A percentile compares a stretch with the other conserved stretches of the same genome.
Conservation (phyloP, 2,329 filamentous ascomycete genomes). For the Calonectria henricotiae region DNA sequence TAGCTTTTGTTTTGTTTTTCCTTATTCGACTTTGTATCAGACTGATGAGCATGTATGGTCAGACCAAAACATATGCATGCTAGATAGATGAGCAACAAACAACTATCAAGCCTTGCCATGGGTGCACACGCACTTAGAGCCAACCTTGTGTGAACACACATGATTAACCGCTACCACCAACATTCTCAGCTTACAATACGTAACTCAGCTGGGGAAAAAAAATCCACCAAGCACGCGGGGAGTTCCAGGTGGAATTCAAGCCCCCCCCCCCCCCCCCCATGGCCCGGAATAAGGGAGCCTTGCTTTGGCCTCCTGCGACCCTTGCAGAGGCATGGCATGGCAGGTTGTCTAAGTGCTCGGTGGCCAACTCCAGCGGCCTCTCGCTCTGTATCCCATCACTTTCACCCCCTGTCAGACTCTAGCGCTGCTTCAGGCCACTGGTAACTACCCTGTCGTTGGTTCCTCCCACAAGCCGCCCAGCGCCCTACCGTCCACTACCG, state of each 20-base stretch:
- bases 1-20: conserved; percentile 6
- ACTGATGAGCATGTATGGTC: neutral
- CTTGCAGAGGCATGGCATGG: neutral
- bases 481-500: conserved; percentile 16
- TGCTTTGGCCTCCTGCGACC: neutral
- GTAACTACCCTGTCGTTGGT: neutral
- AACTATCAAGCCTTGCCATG: neutral
- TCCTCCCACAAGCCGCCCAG: conserved; percentile 26
- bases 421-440: conserved; percentile 31
- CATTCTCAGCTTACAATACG: neutral
- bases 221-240: conserved; percentile 21
- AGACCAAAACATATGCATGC: neutral
- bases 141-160: neutral
- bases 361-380: conserved; percentile 6
- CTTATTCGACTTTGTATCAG: neutral
- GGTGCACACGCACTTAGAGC: neutral
- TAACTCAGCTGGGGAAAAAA: neutral
- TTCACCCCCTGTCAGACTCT: neutral
- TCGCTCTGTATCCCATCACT: neutral
- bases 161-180: neutral
- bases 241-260: conserved; percentile 20
- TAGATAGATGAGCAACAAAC: conserved; percentile 19
- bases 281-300: neutral
- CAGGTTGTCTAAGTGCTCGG: conserved; percentile 1
- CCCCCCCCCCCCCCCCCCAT: neutral